These are phyloP conservation scores for Terana coerulea DNA, from an alignment of 768 basidiomycete genomes.

Conservation along the genomic window DNA sequence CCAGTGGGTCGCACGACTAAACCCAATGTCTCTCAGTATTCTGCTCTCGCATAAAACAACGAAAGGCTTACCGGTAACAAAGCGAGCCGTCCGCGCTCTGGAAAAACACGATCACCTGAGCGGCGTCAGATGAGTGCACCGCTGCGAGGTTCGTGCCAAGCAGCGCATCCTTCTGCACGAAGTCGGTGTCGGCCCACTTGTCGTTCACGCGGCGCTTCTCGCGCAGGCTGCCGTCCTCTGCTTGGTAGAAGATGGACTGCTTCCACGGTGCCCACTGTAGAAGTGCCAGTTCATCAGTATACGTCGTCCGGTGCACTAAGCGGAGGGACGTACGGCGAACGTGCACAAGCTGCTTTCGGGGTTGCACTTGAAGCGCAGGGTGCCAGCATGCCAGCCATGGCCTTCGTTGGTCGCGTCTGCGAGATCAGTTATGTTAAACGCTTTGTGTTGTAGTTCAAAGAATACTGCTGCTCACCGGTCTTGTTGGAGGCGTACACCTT, in stretches of 20 bases:
- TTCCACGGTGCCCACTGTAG: not conserved
- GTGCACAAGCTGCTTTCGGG: constrained; percentile 4
- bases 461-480: not conserved
- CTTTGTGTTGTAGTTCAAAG: no score
- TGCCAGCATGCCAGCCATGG: not conserved
- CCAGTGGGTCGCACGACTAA: not conserved
- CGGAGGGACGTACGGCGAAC: not conserved
- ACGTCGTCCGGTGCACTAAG: not conserved
- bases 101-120: not conserved
- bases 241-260: constrained; percentile 4
- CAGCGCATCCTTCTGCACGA: not conserved
- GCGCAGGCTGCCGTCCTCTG: not conserved
- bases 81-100: constrained; percentile 1
- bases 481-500: not conserved
- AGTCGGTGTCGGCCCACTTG: not conserved
- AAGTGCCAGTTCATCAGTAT: not conserved
- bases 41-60: not conserved
- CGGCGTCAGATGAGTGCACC: not conserved
- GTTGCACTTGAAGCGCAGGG: constrained; percentile 2
- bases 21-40: not conserved
- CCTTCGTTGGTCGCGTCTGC: not conserved
- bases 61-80: not conserved
- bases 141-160: constrained; percentile 1
- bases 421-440: not conserved
- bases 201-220: not conserved